Percentiles rank a stretch among this genome's conserved stretches.
These are phyloP conservation scores for Guyanaporus albipodus DNA, from an alignment of 768 basidiomycete genomes.

Conservation along the genomic window DNA sequence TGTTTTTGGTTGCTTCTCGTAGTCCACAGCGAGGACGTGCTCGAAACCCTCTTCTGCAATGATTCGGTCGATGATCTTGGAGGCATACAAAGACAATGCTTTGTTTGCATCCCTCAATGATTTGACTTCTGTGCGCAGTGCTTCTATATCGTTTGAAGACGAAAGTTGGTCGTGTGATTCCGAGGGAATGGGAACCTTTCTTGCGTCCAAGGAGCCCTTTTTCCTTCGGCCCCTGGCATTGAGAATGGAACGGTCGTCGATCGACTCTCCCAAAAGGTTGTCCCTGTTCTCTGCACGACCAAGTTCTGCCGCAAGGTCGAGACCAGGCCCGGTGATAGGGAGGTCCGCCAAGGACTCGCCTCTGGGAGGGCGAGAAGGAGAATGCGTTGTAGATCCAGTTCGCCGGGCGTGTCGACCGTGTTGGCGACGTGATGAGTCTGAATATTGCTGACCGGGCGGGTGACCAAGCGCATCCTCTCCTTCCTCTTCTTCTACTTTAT, in stretches of 20 bases:
- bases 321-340: conserved; percentile 83
- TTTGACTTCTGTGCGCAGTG: conserved; percentile 84
- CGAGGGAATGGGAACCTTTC: conserved; percentile 33
- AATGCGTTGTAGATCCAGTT: conserved; percentile 50
- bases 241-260: conserved; percentile 47
- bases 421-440: conserved; percentile 40
- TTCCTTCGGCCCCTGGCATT: conserved; percentile 47
- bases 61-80: conserved; percentile 97
- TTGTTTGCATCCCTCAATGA: conserved; percentile 94
- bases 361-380: conserved; percentile 40
- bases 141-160: conserved; percentile 59
- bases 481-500: conserved; percentile 54
- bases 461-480: conserved; percentile 41
- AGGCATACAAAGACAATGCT: conserved; percentile 90
- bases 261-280: conserved; percentile 52
- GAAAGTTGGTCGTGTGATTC: conserved; percentile 41
- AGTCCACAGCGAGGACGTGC: conserved; percentile 92
- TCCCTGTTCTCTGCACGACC: conserved; percentile 91
- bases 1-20: conserved; percentile 58
- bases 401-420: conserved; percentile 47
- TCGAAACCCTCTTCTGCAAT: conserved; percentile 96
- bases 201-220: conserved; percentile 29
- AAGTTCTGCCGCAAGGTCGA: conserved; percentile 88
- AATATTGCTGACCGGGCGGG: conserved; percentile 35
- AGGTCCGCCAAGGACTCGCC: conserved; percentile 85